Evolutionary conservation across 352 stramenopile species (phyloP).

Genomic region (Plasmopara viticola): DNA sequence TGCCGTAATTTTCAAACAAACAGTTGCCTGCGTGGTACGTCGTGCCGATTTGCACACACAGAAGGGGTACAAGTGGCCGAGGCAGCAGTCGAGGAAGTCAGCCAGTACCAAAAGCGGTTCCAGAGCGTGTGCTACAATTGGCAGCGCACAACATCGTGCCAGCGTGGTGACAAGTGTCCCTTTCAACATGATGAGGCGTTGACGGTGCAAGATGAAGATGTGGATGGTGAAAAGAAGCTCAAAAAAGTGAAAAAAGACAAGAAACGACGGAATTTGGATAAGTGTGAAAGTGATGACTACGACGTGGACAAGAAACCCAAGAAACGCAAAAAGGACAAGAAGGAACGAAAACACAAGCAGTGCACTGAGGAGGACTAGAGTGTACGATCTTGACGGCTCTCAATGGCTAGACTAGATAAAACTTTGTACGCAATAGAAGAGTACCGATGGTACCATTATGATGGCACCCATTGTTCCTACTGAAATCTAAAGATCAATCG

Average conservation of each 20-base stretch:
- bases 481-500: too few relatives aligned
- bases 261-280: slow-evolving; percentile 8
- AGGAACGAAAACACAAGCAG: slow-evolving; percentile 1
- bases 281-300: slow-evolving; percentile 2
- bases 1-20: slow-evolving; percentile 49
- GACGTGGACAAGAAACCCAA: slow-evolving; percentile 19
- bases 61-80: slow-evolving; percentile 12
- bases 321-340: slow-evolving; percentile 29
- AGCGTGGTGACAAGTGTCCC: slow-evolving; percentile 35
- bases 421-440: too few relatives aligned
- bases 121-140: slow-evolving; percentile 65
- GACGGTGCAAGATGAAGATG: slow-evolving; percentile 3
- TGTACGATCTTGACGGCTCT: background rate
- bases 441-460: too few relatives aligned
- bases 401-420: too few relatives aligned
- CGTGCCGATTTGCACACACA: slow-evolving; percentile 54
- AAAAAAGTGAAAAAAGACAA: slow-evolving; percentile 29
- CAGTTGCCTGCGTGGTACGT: slow-evolving; percentile 37
- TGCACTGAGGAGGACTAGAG: background rate
- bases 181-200: slow-evolving; percentile 41
- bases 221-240: slow-evolving; percentile 6
- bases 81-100: slow-evolving; percentile 44
- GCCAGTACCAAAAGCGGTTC: slow-evolving; percentile 57
- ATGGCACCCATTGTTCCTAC: too few relatives aligned
- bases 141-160: slow-evolving; percentile 36